These are phyloP conservation scores for Macrotyloma uniflorum DNA, from an alignment of 306 rosid genomes.

Conservation along the genomic window DNA sequence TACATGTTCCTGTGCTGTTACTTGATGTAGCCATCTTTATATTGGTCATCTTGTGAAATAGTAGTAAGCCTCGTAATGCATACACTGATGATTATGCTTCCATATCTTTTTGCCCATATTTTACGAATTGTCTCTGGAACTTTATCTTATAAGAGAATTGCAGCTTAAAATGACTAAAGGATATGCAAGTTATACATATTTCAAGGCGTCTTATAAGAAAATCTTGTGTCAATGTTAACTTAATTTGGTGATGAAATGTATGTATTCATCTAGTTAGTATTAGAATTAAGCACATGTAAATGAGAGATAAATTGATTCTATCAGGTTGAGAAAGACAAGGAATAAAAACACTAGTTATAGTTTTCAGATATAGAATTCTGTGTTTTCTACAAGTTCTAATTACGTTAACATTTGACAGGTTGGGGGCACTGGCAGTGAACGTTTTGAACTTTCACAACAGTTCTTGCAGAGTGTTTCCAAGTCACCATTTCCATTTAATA, in stretches of 20 bases:
- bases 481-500: conserved; percentile 80
- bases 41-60: conserved; percentile 1
- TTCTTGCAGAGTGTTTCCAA: conserved; percentile 74
- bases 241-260: not conserved
- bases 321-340: too few species aligned
- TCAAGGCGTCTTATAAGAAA: not conserved
- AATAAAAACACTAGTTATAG: too few species aligned
- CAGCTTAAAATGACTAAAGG: not conserved
- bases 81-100: conserved; percentile 9
- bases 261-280: not conserved
- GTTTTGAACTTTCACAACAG: conserved; percentile 76
- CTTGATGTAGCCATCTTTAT: conserved; percentile 20
- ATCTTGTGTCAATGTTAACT: not conserved
- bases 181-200: not conserved
- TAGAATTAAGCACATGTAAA: not conserved
- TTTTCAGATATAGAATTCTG: too few species aligned
- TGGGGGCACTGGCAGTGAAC: conserved; percentile 69
- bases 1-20: conserved; percentile 24
- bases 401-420: conserved; percentile 57
- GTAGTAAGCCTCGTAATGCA: not conserved
- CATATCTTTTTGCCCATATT: conserved; percentile 21
- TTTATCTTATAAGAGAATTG: not conserved
- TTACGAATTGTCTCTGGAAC: not conserved
- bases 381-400: conserved; percentile 29
- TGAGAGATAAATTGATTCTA: not conserved